These are phyloP conservation scores for Aspergillus nomiae DNA, from an alignment of 2,329 filamentous ascomycete genomes.

Conservation along the genomic window DNA sequence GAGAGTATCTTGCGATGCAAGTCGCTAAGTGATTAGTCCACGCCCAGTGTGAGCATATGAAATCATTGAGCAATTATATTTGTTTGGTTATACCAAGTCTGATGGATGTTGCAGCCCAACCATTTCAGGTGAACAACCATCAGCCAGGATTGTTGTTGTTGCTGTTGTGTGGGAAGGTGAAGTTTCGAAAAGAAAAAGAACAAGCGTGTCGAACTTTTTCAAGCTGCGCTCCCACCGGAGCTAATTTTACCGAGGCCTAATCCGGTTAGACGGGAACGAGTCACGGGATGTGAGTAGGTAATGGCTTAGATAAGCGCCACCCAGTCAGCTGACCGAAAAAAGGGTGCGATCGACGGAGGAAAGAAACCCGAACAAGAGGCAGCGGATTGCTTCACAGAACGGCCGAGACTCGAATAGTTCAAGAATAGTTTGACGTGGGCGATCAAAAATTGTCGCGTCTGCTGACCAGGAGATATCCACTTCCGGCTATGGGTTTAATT, in stretches of 20 bases:
- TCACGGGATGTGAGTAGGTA: not conserved
- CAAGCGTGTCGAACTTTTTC: constrained; percentile 31
- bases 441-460: constrained; percentile 22
- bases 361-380: constrained; percentile 6
- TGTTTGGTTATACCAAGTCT: not conserved
- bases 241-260: constrained; percentile 29
- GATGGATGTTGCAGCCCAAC: not conserved
- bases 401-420: constrained; percentile 6
- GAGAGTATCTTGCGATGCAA: not conserved
- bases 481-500: constrained; percentile 5
- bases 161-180: constrained; percentile 22
- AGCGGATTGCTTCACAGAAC: not conserved
- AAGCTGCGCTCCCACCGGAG: constrained; percentile 30
- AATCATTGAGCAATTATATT: not conserved
- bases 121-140: constrained; percentile 11
- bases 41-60: not conserved
- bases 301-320: not conserved
- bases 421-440: constrained; percentile 9
- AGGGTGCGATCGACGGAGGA: constrained; percentile 9
- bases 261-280: not conserved
- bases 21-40: not conserved
- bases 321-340: constrained; percentile 3
- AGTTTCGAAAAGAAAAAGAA: constrained; percentile 23
- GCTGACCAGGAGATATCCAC: constrained; percentile 24
- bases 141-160: not conserved